Evolutionary conservation across 371 early-diverging fungal genomes (phyloP).

Genomic region (Mortierella sp.): DNA sequence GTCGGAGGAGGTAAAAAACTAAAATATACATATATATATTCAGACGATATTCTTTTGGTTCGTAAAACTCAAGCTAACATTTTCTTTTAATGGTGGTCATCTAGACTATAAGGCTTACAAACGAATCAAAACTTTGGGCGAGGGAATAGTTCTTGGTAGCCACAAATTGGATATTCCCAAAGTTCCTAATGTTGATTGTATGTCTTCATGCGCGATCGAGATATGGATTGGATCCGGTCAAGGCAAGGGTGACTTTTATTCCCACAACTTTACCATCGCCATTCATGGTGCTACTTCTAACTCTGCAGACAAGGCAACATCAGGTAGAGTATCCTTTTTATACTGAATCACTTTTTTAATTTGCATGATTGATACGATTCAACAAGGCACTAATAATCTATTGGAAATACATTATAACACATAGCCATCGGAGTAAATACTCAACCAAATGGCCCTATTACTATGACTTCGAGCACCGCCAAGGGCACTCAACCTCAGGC

Average conservation of each 20-base stretch:
- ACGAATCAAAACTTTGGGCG: constrained; percentile 18
- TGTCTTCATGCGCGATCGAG: constrained; percentile 33
- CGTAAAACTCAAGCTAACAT: not conserved
- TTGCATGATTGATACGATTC: not conserved
- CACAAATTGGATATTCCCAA: constrained; percentile 19
- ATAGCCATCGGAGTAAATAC: not conserved
- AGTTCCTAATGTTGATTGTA: constrained; percentile 22
- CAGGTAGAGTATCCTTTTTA: constrained; percentile 5
- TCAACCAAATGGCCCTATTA: constrained; percentile 25
- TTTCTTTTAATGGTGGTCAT: not conserved
- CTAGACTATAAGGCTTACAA: constrained; percentile 30
- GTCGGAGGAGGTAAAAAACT: constrained; percentile 33
- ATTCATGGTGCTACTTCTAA: constrained; percentile 2
- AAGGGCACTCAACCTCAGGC: constrained; percentile 20
- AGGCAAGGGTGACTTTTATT: constrained; percentile 22
- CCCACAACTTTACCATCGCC: constrained; percentile 37
- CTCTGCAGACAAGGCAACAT: constrained; percentile 13
- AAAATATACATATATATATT: not conserved
- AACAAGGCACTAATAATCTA: not conserved
- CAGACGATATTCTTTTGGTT: not conserved
- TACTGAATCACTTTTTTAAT: not conserved
- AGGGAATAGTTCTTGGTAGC: constrained; percentile 9
- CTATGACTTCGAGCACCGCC: constrained; percentile 17
- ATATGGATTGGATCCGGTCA: constrained; percentile 3
- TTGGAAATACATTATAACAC: not conserved